Conservation (phyloP, 345 rosid species). For the Stellera chamaejasme region DNA sequence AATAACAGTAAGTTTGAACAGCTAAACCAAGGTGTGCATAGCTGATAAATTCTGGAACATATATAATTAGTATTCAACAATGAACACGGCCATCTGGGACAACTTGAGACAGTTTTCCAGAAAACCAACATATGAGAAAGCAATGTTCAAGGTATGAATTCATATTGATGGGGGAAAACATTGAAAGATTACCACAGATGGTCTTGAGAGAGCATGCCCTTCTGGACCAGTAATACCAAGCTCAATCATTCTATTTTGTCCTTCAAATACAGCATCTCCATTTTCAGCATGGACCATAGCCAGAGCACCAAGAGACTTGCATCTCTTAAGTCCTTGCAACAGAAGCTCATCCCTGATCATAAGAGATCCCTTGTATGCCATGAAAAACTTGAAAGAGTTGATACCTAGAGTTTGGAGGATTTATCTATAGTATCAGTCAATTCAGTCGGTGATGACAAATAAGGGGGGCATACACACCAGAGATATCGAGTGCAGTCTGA, state of each 20-base stretch:
- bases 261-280: constrained; percentile 95
- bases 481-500: background rate
- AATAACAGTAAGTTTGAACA: too few relatives aligned
- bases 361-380: constrained; percentile 84
- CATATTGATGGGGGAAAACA: too few relatives aligned
- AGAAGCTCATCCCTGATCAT: constrained; percentile 88
- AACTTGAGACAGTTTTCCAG: too few relatives aligned
- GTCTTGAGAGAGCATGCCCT: constrained; percentile 95
- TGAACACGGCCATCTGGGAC: too few relatives aligned
- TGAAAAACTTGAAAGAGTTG: constrained; percentile 96
- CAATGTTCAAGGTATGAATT: too few relatives aligned
- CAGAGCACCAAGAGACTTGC: constrained; percentile 94
- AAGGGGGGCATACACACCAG: background rate
- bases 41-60: too few relatives aligned
- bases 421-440: background rate
- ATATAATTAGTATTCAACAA: too few relatives aligned
- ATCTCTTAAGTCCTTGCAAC: constrained; percentile 67
- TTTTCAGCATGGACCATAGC: constrained; percentile 99
- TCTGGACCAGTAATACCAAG: constrained; percentile 96
- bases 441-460: background rate
- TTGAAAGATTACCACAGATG: constrained; percentile 52
- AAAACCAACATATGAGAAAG: too few relatives aligned
- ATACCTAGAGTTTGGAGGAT: constrained; percentile 41
- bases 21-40: too few relatives aligned
- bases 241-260: constrained; percentile 85